A percentile compares a stretch with the other conserved stretches of the same genome.
phyloP scores from a whole-genome alignment of 2,329 filamentous ascomycete genomes.

The Aspergillus flavus region DNA sequence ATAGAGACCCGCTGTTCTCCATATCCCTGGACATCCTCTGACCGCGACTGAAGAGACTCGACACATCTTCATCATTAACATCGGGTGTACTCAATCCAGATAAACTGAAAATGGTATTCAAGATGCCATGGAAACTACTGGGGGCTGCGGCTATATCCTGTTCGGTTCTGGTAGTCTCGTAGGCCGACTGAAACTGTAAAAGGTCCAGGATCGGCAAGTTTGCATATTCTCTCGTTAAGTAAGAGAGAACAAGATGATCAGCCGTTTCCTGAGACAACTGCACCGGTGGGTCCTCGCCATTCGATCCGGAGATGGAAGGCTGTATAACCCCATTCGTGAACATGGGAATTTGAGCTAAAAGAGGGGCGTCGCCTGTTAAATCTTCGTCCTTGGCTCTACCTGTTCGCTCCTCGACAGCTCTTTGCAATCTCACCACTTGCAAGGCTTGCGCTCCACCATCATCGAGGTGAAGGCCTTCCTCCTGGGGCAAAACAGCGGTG shows the following conservation, averaged over 20 bases:
- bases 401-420: slow-evolving; percentile 7
- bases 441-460: neutral
- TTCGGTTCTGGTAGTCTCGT: slow-evolving; percentile 11
- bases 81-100: slow-evolving; percentile 16
- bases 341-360: neutral
- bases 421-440: slow-evolving; percentile 9
- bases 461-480: no score
- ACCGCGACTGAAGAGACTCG: slow-evolving; percentile 20
- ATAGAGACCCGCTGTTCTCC: slow-evolving; percentile 13
- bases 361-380: neutral
- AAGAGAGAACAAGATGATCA: slow-evolving; percentile 22
- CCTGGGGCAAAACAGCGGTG: slow-evolving; percentile 4
- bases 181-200: slow-evolving; percentile 19
- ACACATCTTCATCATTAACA: slow-evolving; percentile 11
- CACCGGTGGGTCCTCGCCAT: neutral
- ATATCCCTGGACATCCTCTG: slow-evolving; percentile 20
- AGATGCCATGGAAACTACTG: slow-evolving; percentile 19
- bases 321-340: neutral
- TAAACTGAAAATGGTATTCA: slow-evolving; percentile 25
- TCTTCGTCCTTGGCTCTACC: slow-evolving; percentile 15
- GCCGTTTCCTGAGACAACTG: slow-evolving; percentile 18
- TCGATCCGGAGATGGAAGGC: neutral
- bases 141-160: slow-evolving; percentile 9
- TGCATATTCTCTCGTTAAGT: slow-evolving; percentile 29
- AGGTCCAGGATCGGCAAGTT: slow-evolving; percentile 29